Percentiles rank a stretch among this genome's conserved stretches.
Evolutionary conservation across 192 early-diverging fungal genomes (phyloP).

Genomic region (Obelidium mucronatum): DNA sequence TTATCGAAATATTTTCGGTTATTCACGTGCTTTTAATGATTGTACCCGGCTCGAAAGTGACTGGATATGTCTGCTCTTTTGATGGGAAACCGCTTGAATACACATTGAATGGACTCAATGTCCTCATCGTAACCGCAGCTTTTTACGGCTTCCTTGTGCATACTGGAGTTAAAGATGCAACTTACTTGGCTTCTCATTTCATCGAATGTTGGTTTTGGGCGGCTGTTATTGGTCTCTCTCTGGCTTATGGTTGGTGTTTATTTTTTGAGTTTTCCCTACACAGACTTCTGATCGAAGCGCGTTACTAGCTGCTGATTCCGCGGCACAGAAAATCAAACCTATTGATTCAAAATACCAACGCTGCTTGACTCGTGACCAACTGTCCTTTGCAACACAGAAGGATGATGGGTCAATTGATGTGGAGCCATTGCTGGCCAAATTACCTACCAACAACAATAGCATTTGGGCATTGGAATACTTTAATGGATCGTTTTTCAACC

Average conservation of each 20-base stretch:
- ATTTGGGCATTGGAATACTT: slow-evolving; percentile 27
- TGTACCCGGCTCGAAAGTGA: background rate
- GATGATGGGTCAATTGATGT: background rate
- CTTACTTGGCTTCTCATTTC: slow-evolving; percentile 21
- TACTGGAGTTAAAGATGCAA: slow-evolving; percentile 17
- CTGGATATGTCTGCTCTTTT: slow-evolving; percentile 29
- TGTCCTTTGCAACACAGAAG: background rate
- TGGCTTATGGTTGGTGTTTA: background rate
- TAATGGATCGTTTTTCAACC: slow-evolving; percentile 38
- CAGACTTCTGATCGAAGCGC: background rate
- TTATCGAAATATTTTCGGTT: slow-evolving; percentile 10
- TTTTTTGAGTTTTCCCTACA: background rate
- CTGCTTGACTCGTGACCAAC: slow-evolving; percentile 34
- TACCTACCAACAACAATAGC: slow-evolving; percentile 6
- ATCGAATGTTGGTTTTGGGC: slow-evolving; percentile 26
- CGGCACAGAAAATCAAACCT: background rate
- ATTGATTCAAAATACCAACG: slow-evolving; percentile 31
- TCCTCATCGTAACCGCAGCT: background rate
- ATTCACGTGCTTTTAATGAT: slow-evolving; percentile 1
- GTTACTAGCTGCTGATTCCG: background rate
- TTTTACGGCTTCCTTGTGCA: background rate
- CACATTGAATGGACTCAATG: slow-evolving; percentile 31
- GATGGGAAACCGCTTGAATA: slow-evolving; percentile 16
- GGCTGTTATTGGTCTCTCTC: slow-evolving; percentile 14
- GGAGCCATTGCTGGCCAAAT: background rate